These are phyloP conservation scores for Phaffomyces thermotolerans DNA, from an alignment of 805 yeast genomes.

Conservation along the genomic window DNA sequence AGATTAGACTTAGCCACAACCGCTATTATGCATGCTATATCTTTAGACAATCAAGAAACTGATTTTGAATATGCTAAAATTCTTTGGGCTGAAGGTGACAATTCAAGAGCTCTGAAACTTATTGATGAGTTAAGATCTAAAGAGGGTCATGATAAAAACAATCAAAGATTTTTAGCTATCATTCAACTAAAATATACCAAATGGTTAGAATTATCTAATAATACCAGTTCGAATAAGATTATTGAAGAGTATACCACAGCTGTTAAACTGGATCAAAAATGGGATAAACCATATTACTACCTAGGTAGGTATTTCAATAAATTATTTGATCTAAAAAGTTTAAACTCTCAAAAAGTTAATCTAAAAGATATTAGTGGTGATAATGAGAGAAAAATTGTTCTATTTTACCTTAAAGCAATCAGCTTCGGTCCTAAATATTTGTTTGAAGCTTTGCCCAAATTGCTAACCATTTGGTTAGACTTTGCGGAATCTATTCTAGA, in stretches of 20 bases:
- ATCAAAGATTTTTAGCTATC: conserved; percentile 24
- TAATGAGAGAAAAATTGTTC: conserved; percentile 48
- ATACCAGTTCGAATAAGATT: conserved; percentile 68
- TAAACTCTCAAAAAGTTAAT: conserved; percentile 16
- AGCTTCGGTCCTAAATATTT: conserved; percentile 57
- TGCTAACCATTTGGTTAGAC: conserved; percentile 89
- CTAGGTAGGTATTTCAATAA: conserved; percentile 76
- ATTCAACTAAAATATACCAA: conserved; percentile 74
- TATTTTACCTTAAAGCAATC: conserved; percentile 51
- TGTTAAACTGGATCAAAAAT: conserved; percentile 42
- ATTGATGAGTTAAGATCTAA: conserved; percentile 34
- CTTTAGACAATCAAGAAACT: conserved; percentile 32
- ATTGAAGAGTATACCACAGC: conserved; percentile 62
- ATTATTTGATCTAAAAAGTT: conserved; percentile 59
- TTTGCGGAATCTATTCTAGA: conserved; percentile 35
- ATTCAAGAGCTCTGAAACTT: conserved; percentile 70
- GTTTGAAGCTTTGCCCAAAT: conserved; percentile 81
- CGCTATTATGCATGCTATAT: conserved; percentile 51
- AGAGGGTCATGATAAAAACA: conserved; percentile 6
- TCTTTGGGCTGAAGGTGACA: conserved; percentile 86
- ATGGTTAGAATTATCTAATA: conserved; percentile 85
- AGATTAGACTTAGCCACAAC: conserved; percentile 69
- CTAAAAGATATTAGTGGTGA: conserved; percentile 36
- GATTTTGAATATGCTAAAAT: conserved; percentile 75
- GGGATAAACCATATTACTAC: conserved; percentile 78